These are phyloP conservation scores for Paramecium octaurelia DNA, from an alignment of 73 alveolate genomes.

Conservation along the genomic window DNA sequence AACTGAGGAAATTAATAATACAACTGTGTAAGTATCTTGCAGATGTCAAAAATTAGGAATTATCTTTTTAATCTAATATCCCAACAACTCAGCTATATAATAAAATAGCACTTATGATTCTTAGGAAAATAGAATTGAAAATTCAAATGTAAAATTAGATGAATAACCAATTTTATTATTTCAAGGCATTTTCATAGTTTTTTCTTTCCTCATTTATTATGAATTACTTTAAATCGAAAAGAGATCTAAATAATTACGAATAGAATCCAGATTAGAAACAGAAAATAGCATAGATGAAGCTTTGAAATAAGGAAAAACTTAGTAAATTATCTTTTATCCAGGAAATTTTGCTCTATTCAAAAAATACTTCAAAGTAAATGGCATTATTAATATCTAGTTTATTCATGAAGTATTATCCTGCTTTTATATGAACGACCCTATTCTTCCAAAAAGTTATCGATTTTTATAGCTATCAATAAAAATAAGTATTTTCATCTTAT, in stretches of 20 bases:
- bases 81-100: not conserved
- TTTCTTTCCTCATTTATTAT: not conserved
- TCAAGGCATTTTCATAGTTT: not conserved
- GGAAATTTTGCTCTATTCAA: not conserved
- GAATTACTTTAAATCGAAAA: not conserved
- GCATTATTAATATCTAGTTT: not conserved
- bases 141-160: not conserved
- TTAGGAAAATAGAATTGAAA: not conserved
- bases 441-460: not conserved
- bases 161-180: not conserved
- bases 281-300: not conserved
- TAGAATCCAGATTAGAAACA: not conserved
- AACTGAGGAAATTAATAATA: not conserved
- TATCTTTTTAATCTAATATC: not conserved
- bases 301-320: not conserved
- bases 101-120: not conserved
- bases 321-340: not conserved
- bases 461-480: not conserved
- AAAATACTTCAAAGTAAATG: not conserved
- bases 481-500: not conserved
- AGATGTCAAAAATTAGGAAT: not conserved
- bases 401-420: not conserved
- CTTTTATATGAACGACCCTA: not conserved
- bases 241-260: not conserved
- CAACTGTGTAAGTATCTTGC: not conserved